Base-by-base conservation (phyloP, 495 filamentous ascomycete genomes). In the Penicillium malachiteum region DNA sequence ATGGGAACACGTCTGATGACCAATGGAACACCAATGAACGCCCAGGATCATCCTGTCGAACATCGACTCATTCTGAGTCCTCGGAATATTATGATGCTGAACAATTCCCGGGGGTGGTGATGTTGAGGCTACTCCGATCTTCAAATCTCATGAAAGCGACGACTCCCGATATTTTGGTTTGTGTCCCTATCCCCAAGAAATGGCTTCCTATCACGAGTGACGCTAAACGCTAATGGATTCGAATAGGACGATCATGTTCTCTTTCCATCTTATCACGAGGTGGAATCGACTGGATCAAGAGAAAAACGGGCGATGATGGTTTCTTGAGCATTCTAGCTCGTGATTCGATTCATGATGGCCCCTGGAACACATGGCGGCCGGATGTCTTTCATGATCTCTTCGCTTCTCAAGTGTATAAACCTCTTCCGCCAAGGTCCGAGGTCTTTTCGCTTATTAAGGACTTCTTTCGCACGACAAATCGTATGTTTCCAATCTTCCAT, bases 281-380 rank as follows among this genome's bases (percentile, higher is more conserved):
- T 66, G 94, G 94, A 39, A 91, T 98, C 48, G 88, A 96, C 64
- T 98, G 95, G 93, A 92, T 98, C 47, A 97, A 96, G 61, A 85
- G 89, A 54, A 97, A 93, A 74, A 96, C 92, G 32, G 94, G 94
- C 14, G 93, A 97, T 62, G 81, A 64, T 13, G 91, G 87, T 4
- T 96, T 96, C 71, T 87, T 96, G 66, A 82, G 85, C 35, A 88
- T 95, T 82, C 86, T 97, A 33, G 84, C 87, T 5, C 78, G 84
- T 21, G 80, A 84, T 18, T 86, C 86, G 0, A 78, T 83, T 16
- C 85, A 91, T 56, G 89, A 93, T 52, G 85, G 86, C 65, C 91
- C 91, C 55, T 96, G 88, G 88, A 86, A 85, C 47, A 84, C 88
- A 52, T 97, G 92, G 93, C 92, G 90, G 56, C 89, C 91, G 5